phyloP scores from a whole-genome alignment of 495 filamentous ascomycete genomes.

The Penicillium waksmanii region DNA sequence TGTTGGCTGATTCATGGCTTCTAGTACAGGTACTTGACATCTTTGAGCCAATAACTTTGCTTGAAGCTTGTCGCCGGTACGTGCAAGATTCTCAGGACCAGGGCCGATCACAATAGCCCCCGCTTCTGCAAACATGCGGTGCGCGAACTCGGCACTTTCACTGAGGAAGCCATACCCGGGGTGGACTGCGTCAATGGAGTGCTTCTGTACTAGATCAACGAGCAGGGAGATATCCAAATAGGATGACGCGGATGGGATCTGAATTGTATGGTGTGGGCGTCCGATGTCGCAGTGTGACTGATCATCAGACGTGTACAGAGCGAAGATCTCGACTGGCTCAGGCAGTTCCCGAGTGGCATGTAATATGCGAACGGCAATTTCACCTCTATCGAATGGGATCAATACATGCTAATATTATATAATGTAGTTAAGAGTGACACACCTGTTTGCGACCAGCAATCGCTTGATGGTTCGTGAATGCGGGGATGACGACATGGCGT shows the following conservation, averaged over 20 bases:
- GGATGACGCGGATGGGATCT: slow-evolving; percentile 50
- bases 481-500: slow-evolving; percentile 28
- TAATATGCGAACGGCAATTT: slow-evolving; percentile 63
- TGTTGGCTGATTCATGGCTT: slow-evolving; percentile 50
- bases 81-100: slow-evolving; percentile 50
- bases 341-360: slow-evolving; percentile 57
- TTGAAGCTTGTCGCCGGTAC: slow-evolving; percentile 61
- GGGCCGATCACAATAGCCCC: slow-evolving; percentile 58
- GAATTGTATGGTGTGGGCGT: slow-evolving; percentile 47
- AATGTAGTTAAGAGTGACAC: not conserved
- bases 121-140: slow-evolving; percentile 54
- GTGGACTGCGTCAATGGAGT: slow-evolving; percentile 60
- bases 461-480: slow-evolving; percentile 48
- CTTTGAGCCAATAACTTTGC: slow-evolving; percentile 56
- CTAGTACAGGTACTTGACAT: slow-evolving; percentile 58
- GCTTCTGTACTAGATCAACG: slow-evolving; percentile 47
- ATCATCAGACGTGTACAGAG: slow-evolving; percentile 58
- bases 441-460: slow-evolving; percentile 64
- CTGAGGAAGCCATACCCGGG: slow-evolving; percentile 68
- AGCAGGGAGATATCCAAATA: slow-evolving; percentile 56
- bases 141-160: slow-evolving; percentile 58
- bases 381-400: slow-evolving; percentile 46
- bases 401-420: not conserved
- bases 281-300: slow-evolving; percentile 53
- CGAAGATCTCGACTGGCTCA: slow-evolving; percentile 51